Evolutionary conservation across 2,329 filamentous ascomycete species (phyloP), one percentile per base, ranked within the genome.

Genomic region (Xylaria digitata): DNA sequence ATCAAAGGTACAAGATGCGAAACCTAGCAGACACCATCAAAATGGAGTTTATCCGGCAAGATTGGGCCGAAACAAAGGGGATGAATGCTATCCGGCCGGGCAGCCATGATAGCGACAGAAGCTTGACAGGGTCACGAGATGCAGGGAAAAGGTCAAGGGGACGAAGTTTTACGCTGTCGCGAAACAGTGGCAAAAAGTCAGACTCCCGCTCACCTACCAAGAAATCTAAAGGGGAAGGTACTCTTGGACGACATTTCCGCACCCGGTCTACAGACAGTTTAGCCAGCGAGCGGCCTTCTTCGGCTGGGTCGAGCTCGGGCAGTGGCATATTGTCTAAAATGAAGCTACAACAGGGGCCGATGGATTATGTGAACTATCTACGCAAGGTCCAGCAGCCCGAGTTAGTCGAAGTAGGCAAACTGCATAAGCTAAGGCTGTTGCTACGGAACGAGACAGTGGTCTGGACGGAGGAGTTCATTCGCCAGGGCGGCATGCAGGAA

Each of bases 1-100:
- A 97, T 70, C 94, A 97, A 84, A 87, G 95, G 62, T 93, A 95
- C 79, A 96, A 96, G 81, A 97, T 99, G 94, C 88, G 95, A 52
- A 94, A 90, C 63, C 83, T 99, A 67, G 93, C 92, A 69, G 87
- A 93, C 71, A 91, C 92, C 42, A 94, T 98, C 82, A 99, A 99
- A 81, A 92, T 94, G 77, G 94, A 98, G 76, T 96, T 99, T 74
- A 94, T 98, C 74, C 90, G 91, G 60, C 94, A 97, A 78, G 92
- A 97, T 77, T 93, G 92, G 84, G 88, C 87, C 6, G 91, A 91
- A 77, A 89, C 85, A 79, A 82, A 83, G 78, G 84, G 85, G 60
- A 81, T 82, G 72, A 80, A 80, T 76, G 75, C 80, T 77, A 75
- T 82, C 50, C 67, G 78, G 80, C 71, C 82, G 70, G 80, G 78